These are phyloP conservation scores for Linum trigynum DNA, from an alignment of 345 rosid species.

Conservation along the genomic window DNA sequence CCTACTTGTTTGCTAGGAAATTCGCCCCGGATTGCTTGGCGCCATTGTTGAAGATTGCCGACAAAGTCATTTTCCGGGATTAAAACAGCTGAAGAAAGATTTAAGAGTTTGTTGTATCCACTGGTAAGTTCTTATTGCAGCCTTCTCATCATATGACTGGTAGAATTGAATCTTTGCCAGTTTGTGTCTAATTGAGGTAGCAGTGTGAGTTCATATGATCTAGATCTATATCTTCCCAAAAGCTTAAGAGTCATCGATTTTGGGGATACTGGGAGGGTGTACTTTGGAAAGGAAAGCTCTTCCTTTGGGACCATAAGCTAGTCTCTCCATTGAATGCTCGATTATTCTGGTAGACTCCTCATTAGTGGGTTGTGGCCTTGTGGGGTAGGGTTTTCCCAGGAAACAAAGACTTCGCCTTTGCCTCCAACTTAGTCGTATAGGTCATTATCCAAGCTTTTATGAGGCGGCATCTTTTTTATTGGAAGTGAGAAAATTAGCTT, in stretches of 20 bases:
- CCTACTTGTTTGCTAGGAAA: constrained; percentile 81
- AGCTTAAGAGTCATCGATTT: no score
- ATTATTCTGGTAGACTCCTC: no score
- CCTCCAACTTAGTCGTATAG: neutral
- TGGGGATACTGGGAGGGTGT: no score
- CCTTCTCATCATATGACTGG: neutral
- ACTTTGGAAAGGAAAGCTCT: no score
- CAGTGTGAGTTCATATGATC: no score
- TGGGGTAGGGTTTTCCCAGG: neutral
- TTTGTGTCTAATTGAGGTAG: no score
- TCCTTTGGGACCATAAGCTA: no score
- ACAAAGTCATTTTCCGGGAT: constrained; percentile 72
- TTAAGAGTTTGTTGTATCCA: neutral
- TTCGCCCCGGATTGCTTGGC: constrained; percentile 81
- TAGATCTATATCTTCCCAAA: no score
- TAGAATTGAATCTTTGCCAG: neutral
- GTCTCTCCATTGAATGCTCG: no score
- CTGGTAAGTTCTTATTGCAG: neutral
- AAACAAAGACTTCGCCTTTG: neutral
- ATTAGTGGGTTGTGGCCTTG: neutral
- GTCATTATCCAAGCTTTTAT: neutral
- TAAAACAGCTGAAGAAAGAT: constrained; percentile 18
- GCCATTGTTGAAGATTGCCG: constrained; percentile 66
- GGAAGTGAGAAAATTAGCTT: no score
- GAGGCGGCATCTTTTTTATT: no score